Evolutionary conservation across 768 basidiomycete species (phyloP).

Genomic region (Amanita fuliginea): DNA sequence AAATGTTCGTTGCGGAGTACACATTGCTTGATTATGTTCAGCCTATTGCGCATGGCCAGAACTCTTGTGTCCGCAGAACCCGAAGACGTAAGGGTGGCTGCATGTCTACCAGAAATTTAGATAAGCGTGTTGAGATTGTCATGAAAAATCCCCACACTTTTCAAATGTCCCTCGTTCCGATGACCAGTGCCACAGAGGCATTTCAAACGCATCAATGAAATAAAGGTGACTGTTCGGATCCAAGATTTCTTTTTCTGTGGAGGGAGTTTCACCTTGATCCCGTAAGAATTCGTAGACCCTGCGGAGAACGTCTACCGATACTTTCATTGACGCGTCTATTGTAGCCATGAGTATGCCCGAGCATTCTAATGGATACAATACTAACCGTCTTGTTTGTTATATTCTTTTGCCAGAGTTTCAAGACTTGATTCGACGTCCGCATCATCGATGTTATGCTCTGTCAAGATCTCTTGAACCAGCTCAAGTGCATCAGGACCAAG

Average conservation of each 20-base stretch:
- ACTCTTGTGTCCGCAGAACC: conserved; percentile 80
- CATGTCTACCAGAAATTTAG: conserved; percentile 27
- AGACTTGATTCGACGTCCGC: conserved; percentile 64
- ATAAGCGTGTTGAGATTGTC: background rate
- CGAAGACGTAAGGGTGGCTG: conserved; percentile 52
- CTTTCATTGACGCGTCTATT: conserved; percentile 75
- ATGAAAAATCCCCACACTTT: conserved; percentile 37
- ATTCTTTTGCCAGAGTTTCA: conserved; percentile 76
- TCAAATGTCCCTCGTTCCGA: conserved; percentile 80
- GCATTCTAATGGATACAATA: background rate
- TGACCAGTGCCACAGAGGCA: conserved; percentile 93
- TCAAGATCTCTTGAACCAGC: conserved; percentile 61
- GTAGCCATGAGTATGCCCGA: background rate
- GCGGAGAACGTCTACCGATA: conserved; percentile 52
- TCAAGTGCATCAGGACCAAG: conserved; percentile 70
- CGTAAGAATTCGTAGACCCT: conserved; percentile 71
- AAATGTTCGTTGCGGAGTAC: conserved; percentile 96
- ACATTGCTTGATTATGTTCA: conserved; percentile 88
- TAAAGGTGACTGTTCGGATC: conserved; percentile 77
- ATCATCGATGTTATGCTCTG: conserved; percentile 58
- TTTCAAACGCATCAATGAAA: conserved; percentile 86
- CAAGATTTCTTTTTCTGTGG: conserved; percentile 47
- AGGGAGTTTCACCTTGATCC: conserved; percentile 42
- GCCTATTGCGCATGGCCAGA: conserved; percentile 68
- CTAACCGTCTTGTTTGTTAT: conserved; percentile 82